Evolutionary conservation across 805 yeast species (phyloP), one percentile per base, ranked within the genome.

Genomic region (Naumovozyma baii): DNA sequence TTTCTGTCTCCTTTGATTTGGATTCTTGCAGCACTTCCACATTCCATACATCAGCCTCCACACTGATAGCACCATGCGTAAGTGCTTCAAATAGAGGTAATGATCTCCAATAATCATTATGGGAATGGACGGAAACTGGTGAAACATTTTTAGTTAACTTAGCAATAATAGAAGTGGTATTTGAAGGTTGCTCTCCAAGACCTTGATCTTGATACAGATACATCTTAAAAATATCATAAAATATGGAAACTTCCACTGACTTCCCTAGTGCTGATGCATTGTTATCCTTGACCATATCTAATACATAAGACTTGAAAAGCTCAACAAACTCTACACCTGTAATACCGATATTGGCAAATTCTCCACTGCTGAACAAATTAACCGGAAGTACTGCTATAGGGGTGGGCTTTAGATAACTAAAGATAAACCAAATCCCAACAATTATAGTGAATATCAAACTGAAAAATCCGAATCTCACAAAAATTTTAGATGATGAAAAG

Each of bases 41-140:
- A 34, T 59, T 58, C 82, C 81, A 78, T 14, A 77, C 68, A 50
- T 80, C 87, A n/a, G 80, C 79, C 57, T 80, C 87, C 1, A 79
- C 66, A 36, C 81, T 73, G 33, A 66, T 64, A 29, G 73, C 67
- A 2, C 85, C 87, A 17, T 52, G 44, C 3, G 54, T 48, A 10
- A 69, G 54, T 0, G 84, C 85, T 43, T 78, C 80, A 38, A 73
- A 66, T 3, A 80, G 61, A 1, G 85, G 85, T 3, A 62, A 50
- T 3, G 52, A 43, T 49, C 85, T 61, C 80, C 82, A 76, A 55
- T 80, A 80, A 53, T 80, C 85, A 51, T 80, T 80, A 52, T 80
- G 86, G 1, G 83, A 76, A 52, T 80, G 86, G 18, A 78, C 63
- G 4, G 50, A 39, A 7, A 53, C 30, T 1, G 51, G 50, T 3